phyloP scores from a whole-genome alignment of 306 rosid species.

The Elaeagnus macrophylla region DNA sequence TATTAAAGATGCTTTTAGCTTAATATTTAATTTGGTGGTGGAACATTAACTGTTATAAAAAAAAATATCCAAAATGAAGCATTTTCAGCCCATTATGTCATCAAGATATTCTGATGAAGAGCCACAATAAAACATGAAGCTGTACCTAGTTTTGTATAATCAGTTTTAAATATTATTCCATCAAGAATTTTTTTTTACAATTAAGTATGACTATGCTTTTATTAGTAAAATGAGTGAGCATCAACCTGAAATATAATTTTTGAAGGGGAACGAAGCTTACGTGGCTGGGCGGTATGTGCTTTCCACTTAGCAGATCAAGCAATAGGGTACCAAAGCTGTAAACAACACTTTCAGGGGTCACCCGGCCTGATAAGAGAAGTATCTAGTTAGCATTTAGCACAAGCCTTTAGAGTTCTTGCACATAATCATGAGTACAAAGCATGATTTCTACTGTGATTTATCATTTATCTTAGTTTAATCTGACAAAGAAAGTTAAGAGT shows the following conservation, averaged over 20 bases:
- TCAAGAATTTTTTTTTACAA: no score
- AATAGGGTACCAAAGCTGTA: slow-evolving; percentile 82
- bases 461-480: no score
- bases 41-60: neutral
- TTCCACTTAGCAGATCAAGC: slow-evolving; percentile 87
- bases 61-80: neutral
- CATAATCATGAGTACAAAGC: no score
- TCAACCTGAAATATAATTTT: slow-evolving; percentile 16
- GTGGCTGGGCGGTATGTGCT: slow-evolving; percentile 87
- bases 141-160: neutral
- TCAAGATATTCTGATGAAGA: slow-evolving; percentile 3
- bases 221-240: slow-evolving; percentile 9
- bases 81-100: neutral
- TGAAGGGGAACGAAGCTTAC: slow-evolving; percentile 29
- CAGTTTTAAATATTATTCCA: no score
- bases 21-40: neutral
- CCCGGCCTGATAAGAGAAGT: slow-evolving; percentile 52
- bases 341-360: slow-evolving; percentile 69
- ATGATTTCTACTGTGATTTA: no score
- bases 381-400: slow-evolving; percentile 8
- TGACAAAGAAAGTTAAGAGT: no score
- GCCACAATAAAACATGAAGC: slow-evolving; percentile 4
- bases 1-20: slow-evolving; percentile 7
- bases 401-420: no score
- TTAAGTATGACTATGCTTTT: no score